These are phyloP conservation scores for Tylopilus balloui DNA, from an alignment of 768 basidiomycete genomes.

Conservation along the genomic window DNA sequence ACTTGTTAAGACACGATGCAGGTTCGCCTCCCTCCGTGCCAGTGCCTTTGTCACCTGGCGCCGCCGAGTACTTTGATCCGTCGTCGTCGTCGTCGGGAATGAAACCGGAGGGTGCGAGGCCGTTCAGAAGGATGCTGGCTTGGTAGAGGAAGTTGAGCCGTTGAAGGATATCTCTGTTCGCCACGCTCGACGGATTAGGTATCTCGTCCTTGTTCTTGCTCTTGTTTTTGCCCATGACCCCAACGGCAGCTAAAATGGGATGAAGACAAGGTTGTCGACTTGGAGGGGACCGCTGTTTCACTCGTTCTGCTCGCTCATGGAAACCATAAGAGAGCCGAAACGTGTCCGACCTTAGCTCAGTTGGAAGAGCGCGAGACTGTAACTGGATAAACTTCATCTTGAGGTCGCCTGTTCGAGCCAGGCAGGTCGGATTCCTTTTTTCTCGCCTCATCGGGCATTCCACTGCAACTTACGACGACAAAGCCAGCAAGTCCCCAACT, in stretches of 20 bases:
- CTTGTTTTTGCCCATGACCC: slow-evolving; percentile 63
- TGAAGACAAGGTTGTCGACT: neutral
- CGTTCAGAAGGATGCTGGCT: slow-evolving; percentile 61
- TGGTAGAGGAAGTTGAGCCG: slow-evolving; percentile 85
- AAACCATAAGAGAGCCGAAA: no score
- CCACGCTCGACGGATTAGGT: slow-evolving; percentile 53
- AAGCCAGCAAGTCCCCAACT: no score
- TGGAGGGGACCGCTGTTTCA: neutral
- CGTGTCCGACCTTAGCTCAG: slow-evolving; percentile 34
- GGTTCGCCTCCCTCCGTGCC: neutral
- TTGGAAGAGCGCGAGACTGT: slow-evolving; percentile 50
- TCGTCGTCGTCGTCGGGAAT: neutral
- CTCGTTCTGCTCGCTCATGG: neutral
- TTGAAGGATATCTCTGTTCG: slow-evolving; percentile 75
- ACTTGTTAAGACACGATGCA: neutral
- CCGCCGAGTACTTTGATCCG: neutral
- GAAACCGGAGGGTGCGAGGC: slow-evolving; percentile 24
- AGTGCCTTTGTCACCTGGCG: neutral
- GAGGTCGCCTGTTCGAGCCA: slow-evolving; percentile 59
- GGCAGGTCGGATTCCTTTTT: slow-evolving; percentile 44
- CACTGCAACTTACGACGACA: no score
- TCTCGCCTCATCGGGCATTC: no score
- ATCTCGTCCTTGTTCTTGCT: slow-evolving; percentile 51
- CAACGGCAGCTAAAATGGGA: neutral
- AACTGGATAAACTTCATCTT: slow-evolving; percentile 23